Evolutionary conservation across 2,329 filamentous ascomycete genomes (phyloP), one percentile per base, ranked within the genome.

Genomic region (Eurotiales sp.): DNA sequence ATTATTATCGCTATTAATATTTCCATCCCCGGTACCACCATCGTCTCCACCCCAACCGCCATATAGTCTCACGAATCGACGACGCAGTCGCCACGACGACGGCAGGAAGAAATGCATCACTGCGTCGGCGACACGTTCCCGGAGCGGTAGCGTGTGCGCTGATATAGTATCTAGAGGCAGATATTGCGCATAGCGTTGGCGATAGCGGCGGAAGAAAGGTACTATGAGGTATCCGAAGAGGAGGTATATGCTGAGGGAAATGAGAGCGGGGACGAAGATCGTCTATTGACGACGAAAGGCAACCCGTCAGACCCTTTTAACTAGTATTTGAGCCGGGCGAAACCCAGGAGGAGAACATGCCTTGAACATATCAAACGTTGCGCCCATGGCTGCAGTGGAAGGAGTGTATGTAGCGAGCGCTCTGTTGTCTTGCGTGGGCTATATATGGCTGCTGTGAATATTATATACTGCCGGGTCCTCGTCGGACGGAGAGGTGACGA

Each of bases 141-240:
- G 82, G 73, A 78, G 78, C 46, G 74, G 79, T 19, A 81, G 80
- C 54, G 87, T 81, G 52, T 67, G 71, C 1, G 63, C 68, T 27
- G 70, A 70, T 46, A 72, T 69, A 27, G 77, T 74, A 55, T 86
- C 79, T 56, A 90, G 71, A 0, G 86, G 86, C 1, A 90, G 80
- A 64, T 90, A 90, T 55, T 88, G 84, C 63, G 82, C 80, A 67
- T 90, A 90, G 54, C 86, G 82, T 59, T 78, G 79, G 56, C 81
- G 83, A 68, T 88, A 87, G 51, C 78, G 80, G 43, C 82, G 84
- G 80, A 86, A 87, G 54, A 86, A 64, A 2, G 87, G 87, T 22
- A 88, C 64, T 55, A 88, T 61, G 59, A 84, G 71, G 66, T 83
- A 87, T 51, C 82, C 84, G 51, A 84, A 71, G 52, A 83, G 52